phyloP scores from a whole-genome alignment of 805 yeast genomes.

The Maudiozyma bulderi region DNA sequence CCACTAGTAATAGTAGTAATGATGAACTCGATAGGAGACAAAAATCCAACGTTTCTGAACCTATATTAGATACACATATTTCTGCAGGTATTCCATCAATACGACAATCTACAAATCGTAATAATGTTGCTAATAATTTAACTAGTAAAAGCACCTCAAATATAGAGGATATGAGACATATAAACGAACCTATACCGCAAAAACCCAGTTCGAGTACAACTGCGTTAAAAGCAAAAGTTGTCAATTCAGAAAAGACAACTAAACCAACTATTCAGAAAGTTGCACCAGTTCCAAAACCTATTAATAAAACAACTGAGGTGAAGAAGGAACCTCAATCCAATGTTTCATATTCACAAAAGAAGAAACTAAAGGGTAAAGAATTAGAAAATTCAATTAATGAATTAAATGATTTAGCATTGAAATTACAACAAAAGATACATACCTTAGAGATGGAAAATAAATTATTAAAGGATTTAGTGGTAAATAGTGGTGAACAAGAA shows the following conservation, averaged over 20 bases:
- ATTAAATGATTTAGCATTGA: conserved; percentile 54
- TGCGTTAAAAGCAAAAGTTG: no score
- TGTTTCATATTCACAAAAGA: conserved; percentile 36
- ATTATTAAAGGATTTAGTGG: conserved; percentile 67
- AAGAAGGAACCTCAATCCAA: neutral
- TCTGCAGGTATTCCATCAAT: neutral
- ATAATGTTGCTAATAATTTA: no score
- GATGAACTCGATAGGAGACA: neutral
- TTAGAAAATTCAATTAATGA: conserved; percentile 71
- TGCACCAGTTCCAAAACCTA: neutral
- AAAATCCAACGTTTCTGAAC: neutral
- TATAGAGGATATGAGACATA: no score
- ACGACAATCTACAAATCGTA: neutral
- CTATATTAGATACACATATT: neutral
- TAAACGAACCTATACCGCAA: no score
- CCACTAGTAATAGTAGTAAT: neutral
- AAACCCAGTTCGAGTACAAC: no score
- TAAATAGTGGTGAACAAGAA: conserved; percentile 44
- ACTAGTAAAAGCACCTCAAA: no score
- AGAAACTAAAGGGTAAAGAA: conserved; percentile 85
- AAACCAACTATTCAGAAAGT: no score
- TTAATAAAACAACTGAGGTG: neutral
- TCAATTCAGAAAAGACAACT: no score
- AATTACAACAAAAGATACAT: conserved; percentile 63
- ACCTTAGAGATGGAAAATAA: conserved; percentile 91